These are phyloP conservation scores for Drosera spatulata DNA, from an alignment of 179 eudicot genomes.

Conservation along the genomic window DNA sequence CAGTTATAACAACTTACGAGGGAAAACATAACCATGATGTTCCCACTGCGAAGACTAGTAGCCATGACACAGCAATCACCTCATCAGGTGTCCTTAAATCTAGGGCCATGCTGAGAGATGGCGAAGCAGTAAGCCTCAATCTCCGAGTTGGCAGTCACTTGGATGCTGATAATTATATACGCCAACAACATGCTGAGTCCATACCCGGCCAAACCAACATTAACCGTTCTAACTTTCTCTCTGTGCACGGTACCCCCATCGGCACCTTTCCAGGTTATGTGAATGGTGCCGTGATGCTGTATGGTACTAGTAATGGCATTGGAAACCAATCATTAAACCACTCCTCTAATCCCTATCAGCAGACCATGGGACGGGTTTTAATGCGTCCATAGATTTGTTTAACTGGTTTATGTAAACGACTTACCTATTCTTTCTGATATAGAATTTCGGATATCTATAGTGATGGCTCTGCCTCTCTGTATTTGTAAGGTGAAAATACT, in stretches of 20 bases:
- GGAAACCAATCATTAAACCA: too few species aligned
- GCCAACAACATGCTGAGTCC: slow-evolving; percentile 21
- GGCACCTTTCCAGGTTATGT: slow-evolving; percentile 40
- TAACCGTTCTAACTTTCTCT: slow-evolving; percentile 20
- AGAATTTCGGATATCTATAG: too few species aligned
- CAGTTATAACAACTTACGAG: slow-evolving; percentile 81
- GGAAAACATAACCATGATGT: slow-evolving; percentile 86
- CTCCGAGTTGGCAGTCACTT: slow-evolving; percentile 70
- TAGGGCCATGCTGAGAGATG: slow-evolving; percentile 32
- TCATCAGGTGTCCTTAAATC: slow-evolving; percentile 17
- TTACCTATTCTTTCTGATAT: too few species aligned
- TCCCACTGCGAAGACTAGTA: slow-evolving; percentile 60
- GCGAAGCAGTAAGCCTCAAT: slow-evolving; percentile 61
- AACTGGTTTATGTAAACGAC: too few species aligned
- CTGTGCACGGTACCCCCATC: slow-evolving; percentile 32
- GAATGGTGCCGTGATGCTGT: slow-evolving; percentile 43
- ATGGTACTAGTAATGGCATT: slow-evolving; percentile 40
- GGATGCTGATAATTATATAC: slow-evolving; percentile 18
- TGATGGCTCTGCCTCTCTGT: too few species aligned
- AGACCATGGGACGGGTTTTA: slow-evolving; percentile 51
- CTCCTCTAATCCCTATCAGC: slow-evolving; percentile 14
- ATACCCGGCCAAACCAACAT: slow-evolving; percentile 21
- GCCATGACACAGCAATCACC: slow-evolving; percentile 41
- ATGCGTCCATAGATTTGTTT: slow-evolving; percentile 36
- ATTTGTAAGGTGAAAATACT: too few species aligned